These are phyloP conservation scores for Rhizopogon hawkerae DNA, from an alignment of 1,284 basidiomycete species.

Conservation along the genomic window DNA sequence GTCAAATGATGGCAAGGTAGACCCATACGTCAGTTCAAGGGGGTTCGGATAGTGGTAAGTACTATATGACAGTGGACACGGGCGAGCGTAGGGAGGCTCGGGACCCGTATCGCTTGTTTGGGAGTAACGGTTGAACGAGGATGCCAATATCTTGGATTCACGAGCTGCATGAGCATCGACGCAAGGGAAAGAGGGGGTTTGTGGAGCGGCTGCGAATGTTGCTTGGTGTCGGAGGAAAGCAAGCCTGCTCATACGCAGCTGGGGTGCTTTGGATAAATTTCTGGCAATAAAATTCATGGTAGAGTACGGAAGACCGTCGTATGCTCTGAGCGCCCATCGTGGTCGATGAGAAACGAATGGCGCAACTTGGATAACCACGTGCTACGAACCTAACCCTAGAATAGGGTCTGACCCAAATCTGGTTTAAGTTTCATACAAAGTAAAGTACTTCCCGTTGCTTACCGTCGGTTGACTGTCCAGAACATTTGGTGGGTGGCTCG, in stretches of 20 bases:
- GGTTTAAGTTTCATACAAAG: no score
- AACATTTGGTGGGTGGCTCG: not conserved
- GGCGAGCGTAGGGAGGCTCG: constrained; percentile 70
- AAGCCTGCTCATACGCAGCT: not conserved
- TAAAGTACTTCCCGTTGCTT: no score
- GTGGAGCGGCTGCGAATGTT: not conserved
- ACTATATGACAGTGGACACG: constrained; percentile 60
- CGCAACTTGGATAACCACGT: not conserved
- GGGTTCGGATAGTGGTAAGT: constrained; percentile 56
- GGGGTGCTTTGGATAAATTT: not conserved
- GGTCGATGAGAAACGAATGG: not conserved
- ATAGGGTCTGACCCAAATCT: not conserved
- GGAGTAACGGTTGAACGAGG: constrained; percentile 9
- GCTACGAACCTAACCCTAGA: not conserved
- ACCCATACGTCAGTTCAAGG: constrained; percentile 69
- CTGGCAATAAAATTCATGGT: not conserved
- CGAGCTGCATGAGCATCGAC: constrained; percentile 67
- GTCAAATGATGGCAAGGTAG: constrained; percentile 68
- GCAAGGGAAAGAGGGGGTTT: constrained; percentile 55
- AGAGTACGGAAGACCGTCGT: not conserved
- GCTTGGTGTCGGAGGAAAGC: not conserved
- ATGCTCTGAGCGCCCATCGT: no score
- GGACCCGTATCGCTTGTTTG: constrained; percentile 41
- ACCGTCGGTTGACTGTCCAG: not conserved
- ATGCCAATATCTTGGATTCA: constrained; percentile 41